These are phyloP conservation scores for Phialocephala subalpina DNA, from an alignment of 2,329 filamentous ascomycete species.

Conservation along the genomic window DNA sequence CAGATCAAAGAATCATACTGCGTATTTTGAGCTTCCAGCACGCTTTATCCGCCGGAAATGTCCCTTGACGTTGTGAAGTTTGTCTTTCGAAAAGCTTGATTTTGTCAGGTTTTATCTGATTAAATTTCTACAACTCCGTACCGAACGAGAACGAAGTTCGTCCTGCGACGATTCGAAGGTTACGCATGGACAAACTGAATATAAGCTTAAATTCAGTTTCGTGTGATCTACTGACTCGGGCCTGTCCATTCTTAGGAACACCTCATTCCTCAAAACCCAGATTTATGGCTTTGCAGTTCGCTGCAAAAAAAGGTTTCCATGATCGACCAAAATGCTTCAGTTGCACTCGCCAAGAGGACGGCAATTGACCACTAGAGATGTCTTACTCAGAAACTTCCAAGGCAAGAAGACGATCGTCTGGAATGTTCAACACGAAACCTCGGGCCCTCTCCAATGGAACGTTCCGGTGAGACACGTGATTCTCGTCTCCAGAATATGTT, in stretches of 20 bases:
- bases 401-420: background rate
- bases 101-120: background rate
- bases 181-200: background rate
- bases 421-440: conserved; percentile 2
- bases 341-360: background rate
- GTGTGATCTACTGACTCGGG: background rate
- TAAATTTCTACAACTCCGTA: background rate
- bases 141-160: background rate
- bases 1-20: background rate
- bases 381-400: background rate
- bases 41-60: background rate
- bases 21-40: background rate
- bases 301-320: background rate
- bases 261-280: background rate
- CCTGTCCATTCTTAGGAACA: background rate
- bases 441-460: background rate
- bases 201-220: conserved; percentile 7
- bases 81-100: background rate
- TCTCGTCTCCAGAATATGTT: background rate
- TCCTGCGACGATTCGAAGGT: background rate
- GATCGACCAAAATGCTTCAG: conserved; percentile 3
- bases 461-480: background rate
- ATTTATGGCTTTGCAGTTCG: background rate
- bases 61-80: background rate
- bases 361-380: background rate